These are phyloP conservation scores for Podospora appendiculata DNA, from an alignment of 495 filamentous ascomycete species.

Conservation along the genomic window DNA sequence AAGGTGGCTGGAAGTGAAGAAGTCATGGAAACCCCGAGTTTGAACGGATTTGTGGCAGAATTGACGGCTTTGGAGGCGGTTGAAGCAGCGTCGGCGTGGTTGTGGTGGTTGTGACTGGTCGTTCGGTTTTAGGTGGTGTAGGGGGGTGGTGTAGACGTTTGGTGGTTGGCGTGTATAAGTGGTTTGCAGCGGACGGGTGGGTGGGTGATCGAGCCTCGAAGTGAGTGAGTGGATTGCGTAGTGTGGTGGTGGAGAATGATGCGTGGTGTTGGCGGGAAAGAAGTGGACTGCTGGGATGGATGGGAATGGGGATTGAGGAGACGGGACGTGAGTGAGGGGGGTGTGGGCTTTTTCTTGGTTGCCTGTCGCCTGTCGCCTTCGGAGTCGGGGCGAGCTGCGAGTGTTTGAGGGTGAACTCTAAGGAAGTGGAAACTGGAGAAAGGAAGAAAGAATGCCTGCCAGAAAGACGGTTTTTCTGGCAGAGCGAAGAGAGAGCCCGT, in stretches of 20 bases:
- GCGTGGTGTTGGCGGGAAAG: not conserved
- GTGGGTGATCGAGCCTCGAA: not conserved
- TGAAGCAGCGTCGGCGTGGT: not conserved
- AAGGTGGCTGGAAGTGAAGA: slow-evolving; percentile 9
- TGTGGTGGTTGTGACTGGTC: not conserved
- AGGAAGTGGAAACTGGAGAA: slow-evolving; percentile 6
- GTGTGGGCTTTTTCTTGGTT: not conserved
- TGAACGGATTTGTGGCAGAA: slow-evolving; percentile 1
- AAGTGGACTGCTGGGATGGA: slow-evolving; percentile 3
- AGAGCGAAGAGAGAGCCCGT: not conserved
- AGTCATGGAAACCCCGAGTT: slow-evolving; percentile 28
- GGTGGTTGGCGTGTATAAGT: slow-evolving; percentile 3
- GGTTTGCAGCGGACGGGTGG: not conserved
- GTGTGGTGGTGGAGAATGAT: not conserved
- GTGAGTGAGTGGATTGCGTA: not conserved
- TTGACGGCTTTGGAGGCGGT: not conserved
- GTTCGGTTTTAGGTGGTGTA: slow-evolving; percentile 1
- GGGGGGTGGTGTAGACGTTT: not conserved
- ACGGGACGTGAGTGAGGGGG: not conserved
- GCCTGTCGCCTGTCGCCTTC: no score
- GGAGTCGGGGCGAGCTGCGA: no score
- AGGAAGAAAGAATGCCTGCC: slow-evolving; percentile 9
- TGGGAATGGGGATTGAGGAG: no score
- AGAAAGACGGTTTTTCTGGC: not conserved
- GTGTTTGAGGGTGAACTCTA: slow-evolving; percentile 1